Base-by-base conservation (phyloP, 2,329 filamentous ascomycete species). In the Talaromyces sp. region DNA sequence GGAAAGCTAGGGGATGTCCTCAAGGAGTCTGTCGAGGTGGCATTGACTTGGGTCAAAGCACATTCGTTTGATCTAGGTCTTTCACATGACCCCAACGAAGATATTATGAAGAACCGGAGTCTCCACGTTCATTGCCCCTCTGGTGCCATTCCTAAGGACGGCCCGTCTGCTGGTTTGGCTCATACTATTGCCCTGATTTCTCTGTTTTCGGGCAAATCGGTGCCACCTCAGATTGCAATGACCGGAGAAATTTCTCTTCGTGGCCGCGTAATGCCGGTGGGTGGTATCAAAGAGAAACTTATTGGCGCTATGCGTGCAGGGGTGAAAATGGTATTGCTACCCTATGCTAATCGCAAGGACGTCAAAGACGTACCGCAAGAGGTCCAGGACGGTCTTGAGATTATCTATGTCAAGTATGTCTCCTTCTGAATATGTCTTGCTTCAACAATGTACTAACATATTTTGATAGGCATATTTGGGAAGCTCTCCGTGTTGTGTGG, bases 221-320 rank as follows among this genome's bases (percentile, higher is more conserved):
- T 99, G 3, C 92, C 94, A 47, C 92, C 94, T 0, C 93, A 91
- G 3, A 89, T 99, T 78, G 95, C 95, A 50, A 99, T 99, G 95
- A 99, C 95, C 0, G 88, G 88, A 9, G 88, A 90, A 73, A 80
- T 90, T 67, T 92, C 90, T 64, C 86, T 99, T 31, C 87, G 95
- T 49, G 95, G 95, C 24, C 88, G 93, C 69, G 90, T 99, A 64
- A 92, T 95, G 79, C 92, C 94, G 31, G 95, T 99, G 41, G 95
- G 95, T 62, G 95, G 95, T 19, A 98, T 99, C 81, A 97, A 98
- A 80, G 94, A 99, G 86, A 99, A 99, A 79, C 84, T 98, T 62
- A 98, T 99, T 74, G 95, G 95, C 24, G 95, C 95, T 9, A 83
- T 96, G 74, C 86, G 94, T 63, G 95, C 95, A 1, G 95, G 95